Percentiles rank a stretch among this genome's conserved stretches.
Conservation (phyloP, 768 basidiomycete species). For the Lentinula boryana region DNA sequence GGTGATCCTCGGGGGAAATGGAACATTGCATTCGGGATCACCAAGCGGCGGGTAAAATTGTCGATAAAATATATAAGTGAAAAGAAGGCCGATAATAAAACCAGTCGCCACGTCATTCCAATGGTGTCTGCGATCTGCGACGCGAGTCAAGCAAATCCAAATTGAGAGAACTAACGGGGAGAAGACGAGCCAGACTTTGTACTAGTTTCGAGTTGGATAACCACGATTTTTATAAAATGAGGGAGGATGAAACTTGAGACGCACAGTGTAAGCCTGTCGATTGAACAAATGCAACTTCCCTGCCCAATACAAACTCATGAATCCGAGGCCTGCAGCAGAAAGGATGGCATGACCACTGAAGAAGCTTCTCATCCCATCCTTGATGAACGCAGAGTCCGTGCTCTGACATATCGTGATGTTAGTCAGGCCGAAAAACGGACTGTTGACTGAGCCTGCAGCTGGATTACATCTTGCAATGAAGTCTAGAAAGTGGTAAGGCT, state of each 20-base stretch:
- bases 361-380: conserved; percentile 20
- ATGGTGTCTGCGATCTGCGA: conserved; percentile 20
- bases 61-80: conserved; percentile 14
- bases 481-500: conserved; percentile 7
- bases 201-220: conserved; percentile 1
- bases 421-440: conserved; percentile 16
- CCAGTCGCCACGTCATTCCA: conserved; percentile 14
- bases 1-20: conserved; percentile 10
- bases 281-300: conserved; percentile 19
- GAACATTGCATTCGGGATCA: conserved; percentile 16
- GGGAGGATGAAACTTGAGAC: background rate
- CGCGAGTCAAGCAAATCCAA: conserved; percentile 17
- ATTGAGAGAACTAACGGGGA: conserved; percentile 15
- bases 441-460: conserved; percentile 12
- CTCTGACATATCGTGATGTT: conserved; percentile 17
- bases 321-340: conserved; percentile 14
- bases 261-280: conserved; percentile 13
- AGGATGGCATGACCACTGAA: conserved; percentile 22
- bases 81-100: conserved; percentile 14
- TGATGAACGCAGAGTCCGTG: conserved; percentile 13
- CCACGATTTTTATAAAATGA: background rate
- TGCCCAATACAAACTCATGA: conserved; percentile 16
- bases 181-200: conserved; percentile 18
- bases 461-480: conserved; percentile 19
- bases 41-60: conserved; percentile 19